These are phyloP conservation scores for Rhinocladiella similis DNA, from an alignment of 2,329 filamentous ascomycete species.

Conservation along the genomic window DNA sequence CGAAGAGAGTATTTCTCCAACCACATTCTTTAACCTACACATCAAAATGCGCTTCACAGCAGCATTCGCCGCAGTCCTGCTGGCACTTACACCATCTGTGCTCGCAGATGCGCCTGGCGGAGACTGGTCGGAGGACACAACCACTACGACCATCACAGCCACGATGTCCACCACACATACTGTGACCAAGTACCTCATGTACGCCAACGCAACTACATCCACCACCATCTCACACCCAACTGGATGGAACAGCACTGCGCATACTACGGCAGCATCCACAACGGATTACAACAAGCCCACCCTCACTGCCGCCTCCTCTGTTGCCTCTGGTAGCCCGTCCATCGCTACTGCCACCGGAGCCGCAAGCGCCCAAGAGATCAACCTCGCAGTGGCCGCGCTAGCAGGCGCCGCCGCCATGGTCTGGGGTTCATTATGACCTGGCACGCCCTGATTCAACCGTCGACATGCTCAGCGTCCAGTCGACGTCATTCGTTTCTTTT, in stretches of 20 bases:
- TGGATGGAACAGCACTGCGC: constrained; percentile 13
- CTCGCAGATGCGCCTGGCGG: constrained; percentile 12
- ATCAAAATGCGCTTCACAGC: constrained; percentile 24
- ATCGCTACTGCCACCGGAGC: constrained; percentile 24
- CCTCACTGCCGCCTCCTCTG: constrained; percentile 14
- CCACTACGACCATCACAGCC: constrained; percentile 20
- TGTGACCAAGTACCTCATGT: constrained; percentile 24
- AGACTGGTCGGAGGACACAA: constrained; percentile 14
- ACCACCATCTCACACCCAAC: constrained; percentile 8
- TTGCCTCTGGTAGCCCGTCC: constrained; percentile 6
- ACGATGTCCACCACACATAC: constrained; percentile 23
- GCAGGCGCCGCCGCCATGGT: constrained; percentile 24
- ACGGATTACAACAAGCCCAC: constrained; percentile 15
- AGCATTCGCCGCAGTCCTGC: constrained; percentile 14
- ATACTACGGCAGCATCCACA: not conserved
- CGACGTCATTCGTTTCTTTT: constrained; percentile 10
- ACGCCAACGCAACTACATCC: constrained; percentile 17
- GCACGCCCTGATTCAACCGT: not conserved
- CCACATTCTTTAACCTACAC: not conserved
- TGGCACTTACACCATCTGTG: constrained; percentile 14
- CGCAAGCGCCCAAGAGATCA: constrained; percentile 18
- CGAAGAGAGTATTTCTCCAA: not conserved
- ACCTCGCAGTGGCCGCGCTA: constrained; percentile 24
- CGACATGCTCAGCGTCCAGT: constrained; percentile 11
- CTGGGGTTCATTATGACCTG: constrained; percentile 23